These are phyloP conservation scores for Elaeis guineensis DNA, from an alignment of 176 grass and related monocot genomes.

Conservation along the genomic window DNA sequence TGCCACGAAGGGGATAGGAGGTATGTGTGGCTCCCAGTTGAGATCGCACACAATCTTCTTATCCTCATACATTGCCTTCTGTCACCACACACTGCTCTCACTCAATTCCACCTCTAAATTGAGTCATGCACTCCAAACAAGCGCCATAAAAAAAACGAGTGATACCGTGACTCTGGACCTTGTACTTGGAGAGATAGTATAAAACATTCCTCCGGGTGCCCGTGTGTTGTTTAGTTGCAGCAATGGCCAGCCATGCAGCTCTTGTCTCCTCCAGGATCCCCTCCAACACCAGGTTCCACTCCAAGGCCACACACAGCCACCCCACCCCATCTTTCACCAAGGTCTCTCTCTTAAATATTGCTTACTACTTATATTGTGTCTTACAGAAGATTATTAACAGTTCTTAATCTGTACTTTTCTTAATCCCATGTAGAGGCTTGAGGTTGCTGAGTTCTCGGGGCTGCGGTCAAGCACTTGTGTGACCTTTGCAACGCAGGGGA, in stretches of 20 bases:
- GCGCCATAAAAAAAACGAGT: neutral
- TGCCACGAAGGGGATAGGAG: no score
- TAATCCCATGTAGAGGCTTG: constrained; percentile 41
- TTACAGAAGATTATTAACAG: no score
- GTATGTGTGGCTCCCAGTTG: neutral
- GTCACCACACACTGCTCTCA: neutral
- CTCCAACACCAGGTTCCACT: constrained; percentile 39
- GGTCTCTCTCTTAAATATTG: constrained; percentile 1
- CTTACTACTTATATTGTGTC: no score
- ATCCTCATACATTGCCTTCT: neutral
- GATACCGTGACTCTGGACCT: neutral
- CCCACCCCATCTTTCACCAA: constrained; percentile 12
- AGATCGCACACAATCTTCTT: constrained; percentile 1
- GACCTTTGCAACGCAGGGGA: constrained; percentile 25
- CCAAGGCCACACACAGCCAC: constrained; percentile 26
- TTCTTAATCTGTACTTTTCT: no score
- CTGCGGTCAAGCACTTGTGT: constrained; percentile 44
- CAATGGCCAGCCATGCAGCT: constrained; percentile 91
- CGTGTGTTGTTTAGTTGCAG: constrained; percentile 10
- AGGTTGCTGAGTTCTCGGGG: constrained; percentile 74
- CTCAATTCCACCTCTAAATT: neutral
- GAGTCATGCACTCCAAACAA: neutral
- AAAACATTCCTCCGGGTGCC: neutral
- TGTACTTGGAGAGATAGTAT: neutral
- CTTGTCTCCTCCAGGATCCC: constrained; percentile 78